phyloP scores from a whole-genome alignment of 495 filamentous ascomycete genomes.

The Collariella sp. region DNA sequence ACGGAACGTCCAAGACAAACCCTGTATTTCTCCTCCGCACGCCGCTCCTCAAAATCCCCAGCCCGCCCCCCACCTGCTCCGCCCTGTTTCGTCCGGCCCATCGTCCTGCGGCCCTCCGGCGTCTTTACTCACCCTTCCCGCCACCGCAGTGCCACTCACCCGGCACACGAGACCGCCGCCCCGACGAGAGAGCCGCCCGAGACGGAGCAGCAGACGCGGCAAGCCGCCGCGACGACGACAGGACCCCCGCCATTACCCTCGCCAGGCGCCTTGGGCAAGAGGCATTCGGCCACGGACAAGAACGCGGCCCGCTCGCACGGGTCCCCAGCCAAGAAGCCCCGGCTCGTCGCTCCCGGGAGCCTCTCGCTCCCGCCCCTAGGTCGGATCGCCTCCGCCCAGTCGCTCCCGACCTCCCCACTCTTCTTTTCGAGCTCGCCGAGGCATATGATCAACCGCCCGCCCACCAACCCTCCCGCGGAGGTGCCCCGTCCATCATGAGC shows the following conservation, averaged over 20 bases:
- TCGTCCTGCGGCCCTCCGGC: constrained; percentile 10
- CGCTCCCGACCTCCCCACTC: constrained; percentile 37
- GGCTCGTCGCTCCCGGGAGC: constrained; percentile 20
- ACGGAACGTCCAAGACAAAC: constrained; percentile 10
- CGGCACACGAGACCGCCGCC: constrained; percentile 1
- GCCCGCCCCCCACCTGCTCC: constrained; percentile 6
- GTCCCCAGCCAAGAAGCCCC: constrained; percentile 21
- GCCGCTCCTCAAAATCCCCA: constrained; percentile 6
- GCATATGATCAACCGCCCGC: constrained; percentile 39
- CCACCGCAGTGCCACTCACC: background rate
- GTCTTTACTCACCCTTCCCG: constrained; percentile 5
- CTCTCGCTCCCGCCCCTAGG: constrained; percentile 22
- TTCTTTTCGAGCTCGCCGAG: constrained; percentile 50
- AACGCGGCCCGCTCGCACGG: constrained; percentile 5
- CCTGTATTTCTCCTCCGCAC: constrained; percentile 9
- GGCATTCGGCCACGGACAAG: constrained; percentile 8
- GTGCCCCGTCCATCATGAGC: constrained; percentile 50
- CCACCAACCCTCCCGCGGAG: constrained; percentile 47
- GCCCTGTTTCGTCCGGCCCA: background rate
- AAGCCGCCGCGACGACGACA: background rate
- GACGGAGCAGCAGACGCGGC: background rate
- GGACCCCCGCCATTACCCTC: background rate
- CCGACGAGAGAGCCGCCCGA: background rate
- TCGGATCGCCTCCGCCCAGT: constrained; percentile 21
- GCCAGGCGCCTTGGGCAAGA: constrained; percentile 11